These are phyloP conservation scores for Xylariaceae sp. DNA, from an alignment of 2,329 filamentous ascomycete species.

Conservation along the genomic window DNA sequence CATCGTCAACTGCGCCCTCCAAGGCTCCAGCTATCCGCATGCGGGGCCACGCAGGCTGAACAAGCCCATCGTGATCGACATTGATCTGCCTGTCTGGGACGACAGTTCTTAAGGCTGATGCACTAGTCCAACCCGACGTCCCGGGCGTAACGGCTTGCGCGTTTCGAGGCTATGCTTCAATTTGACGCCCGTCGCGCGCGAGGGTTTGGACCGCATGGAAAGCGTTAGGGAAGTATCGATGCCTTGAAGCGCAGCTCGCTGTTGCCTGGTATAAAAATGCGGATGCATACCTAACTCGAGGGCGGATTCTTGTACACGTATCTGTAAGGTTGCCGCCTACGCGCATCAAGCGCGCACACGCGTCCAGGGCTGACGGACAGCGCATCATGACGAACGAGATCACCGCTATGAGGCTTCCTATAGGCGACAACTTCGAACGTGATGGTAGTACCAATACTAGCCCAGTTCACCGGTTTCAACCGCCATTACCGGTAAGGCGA, in stretches of 20 bases:
- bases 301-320: neutral
- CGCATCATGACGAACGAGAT: neutral
- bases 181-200: no score
- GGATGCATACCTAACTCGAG: neutral
- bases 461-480: neutral
- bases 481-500: neutral
- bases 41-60: conserved; percentile 65
- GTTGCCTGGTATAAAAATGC: no score
- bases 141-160: no score
- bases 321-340: neutral
- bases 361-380: neutral
- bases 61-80: conserved; percentile 82
- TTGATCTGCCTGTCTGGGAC: conserved; percentile 67
- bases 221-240: no score
- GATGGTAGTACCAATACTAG: neutral
- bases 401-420: neutral
- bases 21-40: conserved; percentile 69
- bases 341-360: neutral
- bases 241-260: no score
- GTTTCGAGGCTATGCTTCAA: no score
- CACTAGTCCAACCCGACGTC: no score
- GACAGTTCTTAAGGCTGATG: conserved; percentile 13
- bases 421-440: neutral
- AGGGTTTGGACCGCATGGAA: no score
- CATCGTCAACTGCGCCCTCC: conserved; percentile 77